phyloP scores from a whole-genome alignment of 2,329 filamentous ascomycete genomes.

The Beauveria bassiana region DNA sequence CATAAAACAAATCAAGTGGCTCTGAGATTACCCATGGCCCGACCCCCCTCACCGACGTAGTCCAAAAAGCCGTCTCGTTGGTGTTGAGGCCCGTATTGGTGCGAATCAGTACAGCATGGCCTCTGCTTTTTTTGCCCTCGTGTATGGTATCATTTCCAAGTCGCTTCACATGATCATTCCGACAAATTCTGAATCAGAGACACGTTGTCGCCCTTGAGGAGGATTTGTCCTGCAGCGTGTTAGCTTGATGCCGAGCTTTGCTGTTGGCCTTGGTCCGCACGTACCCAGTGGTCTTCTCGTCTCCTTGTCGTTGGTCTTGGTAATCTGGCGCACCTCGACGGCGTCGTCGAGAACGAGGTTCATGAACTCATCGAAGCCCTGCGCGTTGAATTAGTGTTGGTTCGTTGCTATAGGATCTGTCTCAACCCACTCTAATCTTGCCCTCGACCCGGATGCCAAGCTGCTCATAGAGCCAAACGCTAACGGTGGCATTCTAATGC shows the following conservation, averaged over 20 bases:
- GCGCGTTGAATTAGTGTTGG: conserved; percentile 35
- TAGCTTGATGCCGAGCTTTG: background rate
- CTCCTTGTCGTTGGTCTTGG: conserved; percentile 70
- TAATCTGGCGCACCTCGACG: conserved; percentile 79
- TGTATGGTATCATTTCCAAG: background rate
- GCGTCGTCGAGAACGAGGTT: conserved; percentile 96
- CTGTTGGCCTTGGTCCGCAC: conserved; percentile 15
- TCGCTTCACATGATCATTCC: conserved; percentile 43
- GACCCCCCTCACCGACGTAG: background rate
- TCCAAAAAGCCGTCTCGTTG: conserved; percentile 1
- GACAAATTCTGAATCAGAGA: conserved; percentile 62
- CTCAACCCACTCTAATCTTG: conserved; percentile 73
- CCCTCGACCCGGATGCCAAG: conserved; percentile 89
- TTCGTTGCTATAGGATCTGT: conserved; percentile 47
- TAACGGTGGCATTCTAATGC: conserved; percentile 66
- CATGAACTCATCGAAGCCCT: conserved; percentile 99
- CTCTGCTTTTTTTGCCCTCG: background rate
- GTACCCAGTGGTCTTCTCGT: conserved; percentile 71
- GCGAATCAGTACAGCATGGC: background rate
- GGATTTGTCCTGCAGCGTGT: conserved; percentile 58
- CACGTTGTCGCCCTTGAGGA: conserved; percentile 84
- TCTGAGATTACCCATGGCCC: background rate
- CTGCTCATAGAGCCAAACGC: conserved; percentile 97
- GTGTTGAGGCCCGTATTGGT: background rate
- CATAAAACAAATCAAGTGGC: conserved; percentile 3